Evolutionary conservation across 2,329 filamentous ascomycete species (phyloP), one percentile per base, ranked within the genome.

Genomic region (Colletotrichum eleusines): DNA sequence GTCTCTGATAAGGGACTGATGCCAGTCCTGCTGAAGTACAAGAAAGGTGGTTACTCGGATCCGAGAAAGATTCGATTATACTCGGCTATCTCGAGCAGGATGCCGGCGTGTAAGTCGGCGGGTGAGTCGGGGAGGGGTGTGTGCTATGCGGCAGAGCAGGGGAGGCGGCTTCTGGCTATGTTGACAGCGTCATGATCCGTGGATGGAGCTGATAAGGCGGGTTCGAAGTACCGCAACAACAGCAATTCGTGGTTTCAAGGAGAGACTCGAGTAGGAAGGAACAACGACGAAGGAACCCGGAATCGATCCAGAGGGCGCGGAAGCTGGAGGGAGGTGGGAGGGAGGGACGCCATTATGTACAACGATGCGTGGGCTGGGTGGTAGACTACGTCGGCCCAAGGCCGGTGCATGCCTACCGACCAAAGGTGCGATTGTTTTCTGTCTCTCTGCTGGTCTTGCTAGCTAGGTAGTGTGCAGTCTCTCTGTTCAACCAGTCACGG

Each of bases 331-430:
- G 33, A 55, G n/a, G n/a, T n/a, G n/a, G 46, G 69, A 63, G 69
- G 69, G 69, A 69, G 69, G 69, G 58, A 71, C 59, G 62, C 53
- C 60, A 69, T 71, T 71, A 69, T 71, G 68, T 68, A 71, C 64
- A 69, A 31, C 44, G 64, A 71, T 58, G 64, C 53, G 68, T 58
- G 33, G 58, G 26, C 64, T 68, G 33, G 53, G 20, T 26, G 42
- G 33, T n/a, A n/a, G n/a, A n/a, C n/a, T 58, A 58, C 28, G 28
- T 54, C 61, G 26, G 60, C 12, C 38, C 31, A 66, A 44, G 31
- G 54, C 68, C 42, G 31, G 40, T 69, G 54, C 12, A 8, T 40
- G 35, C 35, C 12, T 38, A 38, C 35, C 35, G 12, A 35, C 69
- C 50, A 28, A 48, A 50, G 51, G 65, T 26, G 40, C 61, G 66